Base-by-base conservation (phyloP, 305 asterid genomes). In the Nicotiana rustica region DNA sequence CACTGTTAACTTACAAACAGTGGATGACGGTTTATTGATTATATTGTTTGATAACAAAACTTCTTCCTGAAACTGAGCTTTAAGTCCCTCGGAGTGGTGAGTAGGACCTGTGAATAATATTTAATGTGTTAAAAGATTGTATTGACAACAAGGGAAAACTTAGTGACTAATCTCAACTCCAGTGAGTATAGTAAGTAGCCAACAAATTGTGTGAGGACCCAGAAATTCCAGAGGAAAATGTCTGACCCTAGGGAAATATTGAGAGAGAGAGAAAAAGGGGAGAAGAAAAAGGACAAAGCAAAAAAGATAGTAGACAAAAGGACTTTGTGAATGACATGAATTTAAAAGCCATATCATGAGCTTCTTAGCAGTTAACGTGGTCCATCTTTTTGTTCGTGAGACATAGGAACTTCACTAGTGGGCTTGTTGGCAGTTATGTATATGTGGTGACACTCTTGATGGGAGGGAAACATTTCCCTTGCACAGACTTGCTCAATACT, bases 311-410 rank as follows among this genome's bases (percentile, higher is more conserved):
- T 31, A 18, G 21, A 47, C 41, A 70, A 70, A 44, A 41, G 18
- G 36, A 9, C 78, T 44, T 41, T 6, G 0, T 70, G 2, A 69
- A 19, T 70, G 0, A 70, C 36, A 25, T 73, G 79, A 73, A 73
- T 1, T 49, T 49, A 25, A 76, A 5, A 55, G 47, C 9, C 47
- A 31, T 15, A 55, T 47, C 29, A 55, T 76, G 66, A 55, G 36
- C n/a, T 76, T 52, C 49, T 31, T 52, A 38, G 62, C 49, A 29
- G 3, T 76, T 76, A 55, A 15, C 19, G 2, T 10, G 1, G 47
- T 76, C 66, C 66, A 76, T 55, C 65, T 4, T 76, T 76, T 76
- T 52, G 65, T 55, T 29, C 10, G 47, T 55, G 79, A 52, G 49
- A 15, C 80, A 0, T 55, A 76, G 80, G 49, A 76, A 21, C 80